These are phyloP conservation scores for Cladosporium sp. DNA, from an alignment of 2,329 filamentous ascomycete species.

Conservation along the genomic window DNA sequence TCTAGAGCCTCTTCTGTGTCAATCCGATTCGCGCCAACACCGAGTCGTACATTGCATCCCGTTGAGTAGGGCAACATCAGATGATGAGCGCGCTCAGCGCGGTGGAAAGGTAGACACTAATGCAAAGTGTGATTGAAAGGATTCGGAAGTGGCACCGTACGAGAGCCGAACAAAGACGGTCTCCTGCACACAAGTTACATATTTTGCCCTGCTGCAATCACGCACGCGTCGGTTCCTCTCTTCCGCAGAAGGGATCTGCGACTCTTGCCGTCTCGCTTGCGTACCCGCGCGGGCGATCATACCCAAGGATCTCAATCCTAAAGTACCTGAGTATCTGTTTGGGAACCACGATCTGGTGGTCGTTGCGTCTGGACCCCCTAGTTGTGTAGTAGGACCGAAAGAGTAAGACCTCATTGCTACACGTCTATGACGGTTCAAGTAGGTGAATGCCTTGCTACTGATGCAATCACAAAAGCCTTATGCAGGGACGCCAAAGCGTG, in stretches of 20 bases:
- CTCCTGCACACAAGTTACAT: constrained; percentile 1
- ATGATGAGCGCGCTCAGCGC: not conserved
- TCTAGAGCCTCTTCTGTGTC: not conserved
- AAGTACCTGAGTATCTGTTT: not conserved
- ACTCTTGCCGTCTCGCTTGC: constrained; percentile 4
- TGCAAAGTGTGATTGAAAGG: constrained; percentile 5
- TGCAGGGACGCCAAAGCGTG: constrained; percentile 8
- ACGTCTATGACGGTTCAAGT: not conserved
- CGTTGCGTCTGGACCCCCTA: not conserved
- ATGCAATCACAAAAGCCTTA: not conserved
- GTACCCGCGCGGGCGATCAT: constrained; percentile 11
- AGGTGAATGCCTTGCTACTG: not conserved
- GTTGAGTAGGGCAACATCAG: not conserved
- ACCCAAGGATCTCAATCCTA: constrained; percentile 12
- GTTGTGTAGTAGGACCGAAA: not conserved
- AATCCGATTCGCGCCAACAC: not conserved
- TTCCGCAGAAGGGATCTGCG: constrained; percentile 8
- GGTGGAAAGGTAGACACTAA: not conserved
- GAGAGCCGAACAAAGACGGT: not conserved
- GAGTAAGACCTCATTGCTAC: not conserved
- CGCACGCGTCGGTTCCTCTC: constrained; percentile 10
- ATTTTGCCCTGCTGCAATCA: constrained; percentile 12
- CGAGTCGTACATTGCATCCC: not conserved
- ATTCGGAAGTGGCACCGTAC: not conserved
- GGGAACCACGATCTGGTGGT: not conserved